Evolutionary conservation across 2,329 filamentous ascomycete genomes (phyloP), one percentile per base, ranked within the genome.

Genomic region (Meredithiella fracta): DNA sequence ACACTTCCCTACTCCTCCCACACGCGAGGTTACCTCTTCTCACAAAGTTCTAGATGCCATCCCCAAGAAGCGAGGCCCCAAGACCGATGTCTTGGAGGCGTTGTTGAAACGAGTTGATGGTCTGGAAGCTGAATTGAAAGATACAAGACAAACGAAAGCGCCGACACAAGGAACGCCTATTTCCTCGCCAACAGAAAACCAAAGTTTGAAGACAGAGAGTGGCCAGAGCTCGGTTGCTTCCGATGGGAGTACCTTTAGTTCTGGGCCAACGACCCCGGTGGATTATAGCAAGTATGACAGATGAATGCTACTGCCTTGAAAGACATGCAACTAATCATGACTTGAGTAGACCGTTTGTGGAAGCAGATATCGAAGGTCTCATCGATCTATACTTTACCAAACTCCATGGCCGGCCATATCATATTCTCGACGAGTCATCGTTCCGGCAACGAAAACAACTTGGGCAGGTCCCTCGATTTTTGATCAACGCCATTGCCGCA

Each of bases 61-160:
- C 17, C 88, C 88, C 0, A 94, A 94, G 70, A 94, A 94, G 67
- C 77, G 88, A 66, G 88, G 88, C 0, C 88, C 88, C 2, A 94
- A 94, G 69, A 94, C 87, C 26, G 88, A 94, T 66, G 86, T 94
- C 3, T 72, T 94, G 31, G 88, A 94, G 66, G 86, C 88, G 1
- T 71, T 94, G 7, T 65, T 94, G 58, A 94, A 91, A 67, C 78
- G 88, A 54, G 87, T 94, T 1, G 88, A 94, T 66, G 87, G 87
- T 1, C 72, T 94, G 53, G 87, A 94, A 66, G 86, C 85, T 64
- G 80, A 83, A 60, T 72, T 94, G 40, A 86, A 87, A 65, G 80
- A 84, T 60, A 79, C 82, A 63, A 81, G 80, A 23, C 44, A 25
- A 23, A 47, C 20, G 14, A 47, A 25, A 11, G 14, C 25, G 44